These are phyloP conservation scores for Capronia epimyces DNA, from an alignment of 2,329 filamentous ascomycete genomes.

Conservation along the genomic window DNA sequence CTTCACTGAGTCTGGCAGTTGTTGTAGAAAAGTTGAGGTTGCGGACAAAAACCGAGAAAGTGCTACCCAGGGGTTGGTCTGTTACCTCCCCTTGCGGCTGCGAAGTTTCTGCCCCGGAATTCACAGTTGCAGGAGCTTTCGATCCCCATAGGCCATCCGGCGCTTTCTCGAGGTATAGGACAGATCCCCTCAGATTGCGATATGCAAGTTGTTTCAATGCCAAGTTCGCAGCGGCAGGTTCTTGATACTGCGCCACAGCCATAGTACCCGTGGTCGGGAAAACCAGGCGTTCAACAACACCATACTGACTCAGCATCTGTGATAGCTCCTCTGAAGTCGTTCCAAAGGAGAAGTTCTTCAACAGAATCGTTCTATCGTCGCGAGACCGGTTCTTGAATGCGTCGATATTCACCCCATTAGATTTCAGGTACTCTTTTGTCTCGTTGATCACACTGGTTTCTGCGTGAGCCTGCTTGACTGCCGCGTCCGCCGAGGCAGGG, in stretches of 20 bases:
- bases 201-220: conserved; percentile 85
- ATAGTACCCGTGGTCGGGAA: conserved; percentile 93
- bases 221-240: conserved; percentile 70
- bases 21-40: conserved; percentile 92
- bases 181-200: conserved; percentile 81
- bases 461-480: conserved; percentile 91
- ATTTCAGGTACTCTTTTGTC: conserved; percentile 82
- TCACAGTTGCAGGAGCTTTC: conserved; percentile 28
- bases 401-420: conserved; percentile 84
- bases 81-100: conserved; percentile 32
- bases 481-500: conserved; percentile 90
- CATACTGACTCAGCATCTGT: conserved; percentile 78
- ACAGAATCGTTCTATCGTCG: conserved; percentile 79
- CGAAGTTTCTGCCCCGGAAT: conserved; percentile 22
- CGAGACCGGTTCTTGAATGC: conserved; percentile 81
- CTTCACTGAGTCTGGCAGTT: conserved; percentile 65
- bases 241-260: conserved; percentile 82
- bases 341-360: conserved; percentile 90
- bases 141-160: conserved; percentile 71
- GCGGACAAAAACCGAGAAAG: conserved; percentile 79
- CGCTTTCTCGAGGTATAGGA: conserved; percentile 89
- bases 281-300: conserved; percentile 71
- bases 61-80: conserved; percentile 36
- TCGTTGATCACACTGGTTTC: conserved; percentile 96
- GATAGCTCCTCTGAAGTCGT: conserved; percentile 73